Conservation (phyloP, 805 yeast genomes). For the Peterozyma toletana region DNA sequence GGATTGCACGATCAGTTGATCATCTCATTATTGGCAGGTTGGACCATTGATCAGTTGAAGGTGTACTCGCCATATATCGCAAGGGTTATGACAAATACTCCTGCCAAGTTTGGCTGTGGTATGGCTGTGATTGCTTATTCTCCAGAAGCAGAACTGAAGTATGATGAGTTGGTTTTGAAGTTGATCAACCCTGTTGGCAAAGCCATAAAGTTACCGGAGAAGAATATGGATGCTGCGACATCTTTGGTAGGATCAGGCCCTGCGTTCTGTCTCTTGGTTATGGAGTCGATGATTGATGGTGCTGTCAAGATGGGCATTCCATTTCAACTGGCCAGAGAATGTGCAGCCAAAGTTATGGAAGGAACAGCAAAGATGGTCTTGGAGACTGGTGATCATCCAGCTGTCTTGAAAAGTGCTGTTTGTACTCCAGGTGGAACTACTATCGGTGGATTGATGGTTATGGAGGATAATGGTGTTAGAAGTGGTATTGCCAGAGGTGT, state of each 20-base stretch:
- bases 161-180: constrained; percentile 37
- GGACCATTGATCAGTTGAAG: constrained; percentile 66
- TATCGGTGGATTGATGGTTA: constrained; percentile 84
- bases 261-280: constrained; percentile 81
- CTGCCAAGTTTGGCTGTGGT: constrained; percentile 88
- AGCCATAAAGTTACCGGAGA: constrained; percentile 69
- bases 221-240: constrained; percentile 94
- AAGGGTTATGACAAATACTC: constrained; percentile 97
- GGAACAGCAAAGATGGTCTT: constrained; percentile 91
- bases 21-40: constrained; percentile 87
- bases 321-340: constrained; percentile 67
- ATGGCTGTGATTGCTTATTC: constrained; percentile 89
- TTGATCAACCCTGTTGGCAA: constrained; percentile 61
- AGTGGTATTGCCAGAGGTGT: constrained; percentile 83
- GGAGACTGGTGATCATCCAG: constrained; percentile 80
- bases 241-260: constrained; percentile 96
- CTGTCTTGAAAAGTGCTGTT: constrained; percentile 75
- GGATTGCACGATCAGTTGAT: constrained; percentile 49
- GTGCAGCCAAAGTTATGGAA: constrained; percentile 90
- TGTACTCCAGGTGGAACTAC: constrained; percentile 99
- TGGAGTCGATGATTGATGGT: constrained; percentile 91
- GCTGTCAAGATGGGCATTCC: constrained; percentile 95
- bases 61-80: constrained; percentile 55
- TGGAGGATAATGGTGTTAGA: constrained; percentile 90
- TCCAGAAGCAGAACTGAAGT: constrained; percentile 29